Conservation (phyloP, 2,329 filamentous ascomycete genomes). For the Arthrinium puccinioides region DNA sequence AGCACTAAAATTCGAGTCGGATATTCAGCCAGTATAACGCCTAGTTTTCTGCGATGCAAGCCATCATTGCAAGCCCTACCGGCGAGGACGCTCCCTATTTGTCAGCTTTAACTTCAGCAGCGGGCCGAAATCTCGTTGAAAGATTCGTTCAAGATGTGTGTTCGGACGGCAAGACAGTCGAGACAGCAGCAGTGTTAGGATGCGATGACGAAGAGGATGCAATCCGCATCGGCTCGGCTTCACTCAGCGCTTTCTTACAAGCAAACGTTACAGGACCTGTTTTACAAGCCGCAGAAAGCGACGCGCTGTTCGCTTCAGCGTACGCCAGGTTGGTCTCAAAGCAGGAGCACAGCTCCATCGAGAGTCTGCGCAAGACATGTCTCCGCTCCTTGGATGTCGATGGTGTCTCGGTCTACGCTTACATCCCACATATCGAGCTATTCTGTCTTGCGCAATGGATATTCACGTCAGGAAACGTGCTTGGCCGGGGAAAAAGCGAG, state of each 20-base stretch:
- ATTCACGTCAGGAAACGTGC: slow-evolving; percentile 29
- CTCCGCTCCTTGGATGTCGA: slow-evolving; percentile 69
- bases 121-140: slow-evolving; percentile 9
- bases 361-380: slow-evolving; percentile 32
- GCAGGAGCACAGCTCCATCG: slow-evolving; percentile 7
- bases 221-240: slow-evolving; percentile 48
- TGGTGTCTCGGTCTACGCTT: slow-evolving; percentile 76
- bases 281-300: slow-evolving; percentile 28
- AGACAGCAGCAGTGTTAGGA: neutral
- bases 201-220: slow-evolving; percentile 5
- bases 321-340: slow-evolving; percentile 9
- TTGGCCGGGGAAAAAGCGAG: slow-evolving; percentile 12
- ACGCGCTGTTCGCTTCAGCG: slow-evolving; percentile 26
- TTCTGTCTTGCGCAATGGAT: slow-evolving; percentile 63
- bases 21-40: no score
- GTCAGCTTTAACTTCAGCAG: slow-evolving; percentile 8
- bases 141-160: slow-evolving; percentile 10
- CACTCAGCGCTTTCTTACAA: slow-evolving; percentile 64
- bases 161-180: neutral
- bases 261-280: slow-evolving; percentile 70
- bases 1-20: no score
- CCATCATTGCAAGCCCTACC: no score
- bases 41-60: no score
- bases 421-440: slow-evolving; percentile 78
- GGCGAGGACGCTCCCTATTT: slow-evolving; percentile 10